phyloP scores from a whole-genome alignment of 768 basidiomycete species.

The Leucocoprinus leucothites region DNA sequence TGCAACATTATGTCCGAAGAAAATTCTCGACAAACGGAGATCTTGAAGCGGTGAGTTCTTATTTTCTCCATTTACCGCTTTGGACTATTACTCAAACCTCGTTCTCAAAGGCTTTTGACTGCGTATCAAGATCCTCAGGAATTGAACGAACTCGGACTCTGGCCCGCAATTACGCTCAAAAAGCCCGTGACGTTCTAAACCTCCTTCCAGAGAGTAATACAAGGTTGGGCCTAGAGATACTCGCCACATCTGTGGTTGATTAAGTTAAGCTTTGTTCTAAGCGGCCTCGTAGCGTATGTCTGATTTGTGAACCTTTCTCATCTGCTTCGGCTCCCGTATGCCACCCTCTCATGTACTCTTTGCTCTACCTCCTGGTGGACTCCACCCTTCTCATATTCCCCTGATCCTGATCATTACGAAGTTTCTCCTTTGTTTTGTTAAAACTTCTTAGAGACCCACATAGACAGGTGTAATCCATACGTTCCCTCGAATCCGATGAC shows the following conservation, averaged over 20 bases:
- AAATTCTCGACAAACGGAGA: slow-evolving; percentile 79
- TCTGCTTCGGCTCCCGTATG: too few relatives aligned
- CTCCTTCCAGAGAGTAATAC: slow-evolving; percentile 81
- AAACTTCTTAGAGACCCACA: too few relatives aligned
- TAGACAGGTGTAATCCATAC: too few relatives aligned
- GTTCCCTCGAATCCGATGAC: too few relatives aligned
- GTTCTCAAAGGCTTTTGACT: slow-evolving; percentile 54
- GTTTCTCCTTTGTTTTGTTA: too few relatives aligned
- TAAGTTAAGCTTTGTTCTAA: slow-evolving; percentile 28
- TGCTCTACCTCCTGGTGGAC: too few relatives aligned
- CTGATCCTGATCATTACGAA: too few relatives aligned
- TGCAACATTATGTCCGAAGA: slow-evolving; percentile 75
- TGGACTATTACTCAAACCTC: neutral
- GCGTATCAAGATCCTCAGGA: slow-evolving; percentile 69
- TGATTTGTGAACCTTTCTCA: too few relatives aligned
- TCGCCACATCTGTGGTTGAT: slow-evolving; percentile 67
- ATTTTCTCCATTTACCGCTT: neutral
- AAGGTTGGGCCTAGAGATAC: slow-evolving; percentile 65
- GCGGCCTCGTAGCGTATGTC: too few relatives aligned
- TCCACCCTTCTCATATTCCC: too few relatives aligned
- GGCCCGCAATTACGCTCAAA: slow-evolving; percentile 70
- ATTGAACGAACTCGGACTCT: slow-evolving; percentile 76
- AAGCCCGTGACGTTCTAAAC: slow-evolving; percentile 67
- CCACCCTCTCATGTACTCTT: too few relatives aligned
- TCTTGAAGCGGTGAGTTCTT: slow-evolving; percentile 67